Conservation (phyloP, 2,329 filamentous ascomycete genomes). For the Shiraia sp. region DNA sequence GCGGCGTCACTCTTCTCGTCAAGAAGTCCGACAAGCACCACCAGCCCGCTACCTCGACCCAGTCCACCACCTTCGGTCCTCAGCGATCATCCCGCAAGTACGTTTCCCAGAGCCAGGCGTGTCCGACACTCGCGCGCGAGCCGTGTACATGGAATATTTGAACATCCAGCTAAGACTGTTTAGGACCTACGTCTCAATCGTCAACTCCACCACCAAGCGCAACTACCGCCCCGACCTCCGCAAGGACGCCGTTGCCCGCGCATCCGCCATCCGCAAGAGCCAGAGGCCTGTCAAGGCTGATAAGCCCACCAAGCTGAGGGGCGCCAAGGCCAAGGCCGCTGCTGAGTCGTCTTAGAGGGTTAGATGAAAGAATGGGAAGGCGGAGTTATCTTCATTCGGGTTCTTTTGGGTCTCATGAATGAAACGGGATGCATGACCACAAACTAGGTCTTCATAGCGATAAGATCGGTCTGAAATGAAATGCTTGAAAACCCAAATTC, state of each 20-base stretch:
- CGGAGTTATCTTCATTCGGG: conserved; percentile 26
- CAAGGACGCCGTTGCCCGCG: conserved; percentile 75
- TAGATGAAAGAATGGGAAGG: conserved; percentile 5
- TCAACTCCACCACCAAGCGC: conserved; percentile 78
- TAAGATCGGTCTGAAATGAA: conserved; percentile 19
- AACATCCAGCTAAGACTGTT: conserved; percentile 4
- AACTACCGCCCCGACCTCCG: conserved; percentile 70
- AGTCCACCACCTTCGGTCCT: conserved; percentile 70
- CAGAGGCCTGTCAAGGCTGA: conserved; percentile 78
- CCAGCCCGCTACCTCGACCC: conserved; percentile 71
- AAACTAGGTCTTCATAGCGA: conserved; percentile 14
- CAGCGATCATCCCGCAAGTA: conserved; percentile 80
- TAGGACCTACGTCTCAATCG: conserved; percentile 84
- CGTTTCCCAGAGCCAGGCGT: conserved; percentile 44
- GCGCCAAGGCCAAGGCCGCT: conserved; percentile 77
- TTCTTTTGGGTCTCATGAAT: conserved; percentile 17
- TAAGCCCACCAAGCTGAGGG: conserved; percentile 75
- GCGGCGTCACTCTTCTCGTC: conserved; percentile 77
- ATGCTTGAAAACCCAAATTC: conserved; percentile 18
- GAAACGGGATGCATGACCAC: conserved; percentile 18
- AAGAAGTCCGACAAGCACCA: conserved; percentile 77
- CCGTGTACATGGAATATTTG: not conserved
- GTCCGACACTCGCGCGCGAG: not conserved
- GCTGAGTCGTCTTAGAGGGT: conserved; percentile 34
- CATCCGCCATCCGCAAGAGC: conserved; percentile 79